phyloP scores from a whole-genome alignment of 305 asterid species.

The Vinca major region DNA sequence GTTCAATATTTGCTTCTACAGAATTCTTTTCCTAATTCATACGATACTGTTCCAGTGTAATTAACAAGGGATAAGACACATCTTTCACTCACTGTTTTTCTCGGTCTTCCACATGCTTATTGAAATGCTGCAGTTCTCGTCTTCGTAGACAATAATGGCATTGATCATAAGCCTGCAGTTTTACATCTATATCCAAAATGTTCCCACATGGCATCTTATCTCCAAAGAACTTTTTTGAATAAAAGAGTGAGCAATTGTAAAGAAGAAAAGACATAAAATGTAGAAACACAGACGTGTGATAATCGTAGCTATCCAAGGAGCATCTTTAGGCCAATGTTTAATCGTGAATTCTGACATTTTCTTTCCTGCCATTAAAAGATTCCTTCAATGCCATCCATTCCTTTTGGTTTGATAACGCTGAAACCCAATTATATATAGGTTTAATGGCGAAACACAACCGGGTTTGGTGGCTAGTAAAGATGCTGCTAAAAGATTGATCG shows the following conservation, averaged over 20 bases:
- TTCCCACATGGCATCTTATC: background rate
- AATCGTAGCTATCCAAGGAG: background rate
- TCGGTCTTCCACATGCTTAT: background rate
- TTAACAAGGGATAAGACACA: background rate
- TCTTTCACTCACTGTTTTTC: background rate
- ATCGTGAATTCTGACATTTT: background rate
- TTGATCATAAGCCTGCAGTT: background rate
- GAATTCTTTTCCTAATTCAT: constrained; percentile 7
- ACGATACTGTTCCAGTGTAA: background rate
- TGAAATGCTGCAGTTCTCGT: constrained; percentile 2
- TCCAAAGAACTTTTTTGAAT: background rate
- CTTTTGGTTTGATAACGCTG: constrained; percentile 5
- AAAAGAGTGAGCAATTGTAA: background rate
- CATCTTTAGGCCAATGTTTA: constrained; percentile 2
- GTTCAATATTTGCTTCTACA: constrained; percentile 11
- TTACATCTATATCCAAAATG: background rate
- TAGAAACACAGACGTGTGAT: background rate
- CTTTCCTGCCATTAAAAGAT: background rate
- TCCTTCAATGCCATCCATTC: constrained; percentile 4
- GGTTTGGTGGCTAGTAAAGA: constrained; percentile 56
- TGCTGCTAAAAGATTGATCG: constrained; percentile 74
- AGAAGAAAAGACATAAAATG: background rate
- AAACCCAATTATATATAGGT: constrained; percentile 33
- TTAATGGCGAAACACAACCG: constrained; percentile 68
- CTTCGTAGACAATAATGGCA: background rate